phyloP scores from a whole-genome alignment of 1,284 basidiomycete genomes.

The Bjerkandera adusta region DNA sequence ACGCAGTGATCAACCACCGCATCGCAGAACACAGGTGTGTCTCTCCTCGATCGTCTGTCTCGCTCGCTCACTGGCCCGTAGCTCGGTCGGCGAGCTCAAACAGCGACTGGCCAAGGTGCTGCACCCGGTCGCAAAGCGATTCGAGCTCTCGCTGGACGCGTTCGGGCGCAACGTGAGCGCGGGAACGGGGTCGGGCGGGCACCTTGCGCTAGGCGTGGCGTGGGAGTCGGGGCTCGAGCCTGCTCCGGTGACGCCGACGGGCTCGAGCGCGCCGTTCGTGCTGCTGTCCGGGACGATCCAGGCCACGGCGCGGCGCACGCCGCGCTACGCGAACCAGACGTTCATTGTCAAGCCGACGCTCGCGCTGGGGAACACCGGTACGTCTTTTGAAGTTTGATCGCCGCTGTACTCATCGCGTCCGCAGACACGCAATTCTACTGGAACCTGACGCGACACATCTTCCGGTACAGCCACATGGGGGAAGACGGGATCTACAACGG shows the following conservation, averaged over 20 bases:
- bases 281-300: constrained; percentile 48
- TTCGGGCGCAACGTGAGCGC: constrained; percentile 37
- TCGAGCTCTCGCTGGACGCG: constrained; percentile 52
- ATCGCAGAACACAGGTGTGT: constrained; percentile 41
- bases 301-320: constrained; percentile 23
- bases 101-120: constrained; percentile 39
- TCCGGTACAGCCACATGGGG: constrained; percentile 44
- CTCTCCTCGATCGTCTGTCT: neutral
- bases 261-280: constrained; percentile 41
- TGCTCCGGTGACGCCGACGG: constrained; percentile 50
- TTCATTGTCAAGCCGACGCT: constrained; percentile 9
- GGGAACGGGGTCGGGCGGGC: constrained; percentile 22
- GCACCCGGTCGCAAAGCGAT: constrained; percentile 37
- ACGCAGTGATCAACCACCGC: constrained; percentile 54
- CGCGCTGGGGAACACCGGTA: constrained; percentile 14
- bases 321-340: constrained; percentile 22
- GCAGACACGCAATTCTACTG: constrained; percentile 41
- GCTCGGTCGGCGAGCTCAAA: constrained; percentile 42
- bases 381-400: too few relatives aligned
- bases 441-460: constrained; percentile 47
- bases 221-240: constrained; percentile 48
- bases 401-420: neutral
- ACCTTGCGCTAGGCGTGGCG: constrained; percentile 37
- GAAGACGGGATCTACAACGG: constrained; percentile 27
- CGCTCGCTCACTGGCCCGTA: constrained; percentile 14